Conservation (phyloP, 2,329 filamentous ascomycete species). For the Purpureocillium takamizusanense region DNA sequence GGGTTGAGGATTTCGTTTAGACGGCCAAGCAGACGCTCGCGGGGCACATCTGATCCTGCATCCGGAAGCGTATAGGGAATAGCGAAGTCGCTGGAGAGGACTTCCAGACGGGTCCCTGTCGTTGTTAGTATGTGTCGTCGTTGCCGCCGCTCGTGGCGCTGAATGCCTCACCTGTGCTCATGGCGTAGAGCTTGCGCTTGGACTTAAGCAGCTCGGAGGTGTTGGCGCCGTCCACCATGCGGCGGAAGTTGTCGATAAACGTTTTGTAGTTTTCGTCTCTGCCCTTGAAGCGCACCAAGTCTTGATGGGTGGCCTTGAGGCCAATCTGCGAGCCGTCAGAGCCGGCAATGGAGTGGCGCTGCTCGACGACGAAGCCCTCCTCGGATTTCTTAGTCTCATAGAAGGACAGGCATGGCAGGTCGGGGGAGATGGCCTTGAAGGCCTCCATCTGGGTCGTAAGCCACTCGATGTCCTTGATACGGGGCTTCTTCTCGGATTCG, state of each 20-base stretch:
- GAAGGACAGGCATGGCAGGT: conserved; percentile 14
- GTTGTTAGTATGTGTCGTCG: too few species aligned
- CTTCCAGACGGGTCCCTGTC: conserved; percentile 10
- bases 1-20: conserved; percentile 9
- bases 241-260: conserved; percentile 13
- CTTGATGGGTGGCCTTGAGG: conserved; percentile 12
- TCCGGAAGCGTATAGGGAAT: conserved; percentile 10
- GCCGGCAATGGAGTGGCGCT: conserved; percentile 13
- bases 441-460: conserved; percentile 17
- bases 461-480: conserved; percentile 12
- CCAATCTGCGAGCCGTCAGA: conserved; percentile 15
- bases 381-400: conserved; percentile 15
- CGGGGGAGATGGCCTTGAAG: conserved; percentile 14
- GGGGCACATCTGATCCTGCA: conserved; percentile 7
- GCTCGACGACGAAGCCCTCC: conserved; percentile 15
- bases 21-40: conserved; percentile 9
- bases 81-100: conserved; percentile 9
- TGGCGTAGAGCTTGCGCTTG: conserved; percentile 11
- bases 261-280: conserved; percentile 14
- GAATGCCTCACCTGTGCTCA: conserved; percentile 7
- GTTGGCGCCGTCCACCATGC: conserved; percentile 10
- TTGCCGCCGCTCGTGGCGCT: background rate
- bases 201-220: conserved; percentile 8
- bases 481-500: conserved; percentile 5
- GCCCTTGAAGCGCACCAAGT: conserved; percentile 14